phyloP scores from a whole-genome alignment of 768 basidiomycete genomes.

The Calocera viscosa region DNA sequence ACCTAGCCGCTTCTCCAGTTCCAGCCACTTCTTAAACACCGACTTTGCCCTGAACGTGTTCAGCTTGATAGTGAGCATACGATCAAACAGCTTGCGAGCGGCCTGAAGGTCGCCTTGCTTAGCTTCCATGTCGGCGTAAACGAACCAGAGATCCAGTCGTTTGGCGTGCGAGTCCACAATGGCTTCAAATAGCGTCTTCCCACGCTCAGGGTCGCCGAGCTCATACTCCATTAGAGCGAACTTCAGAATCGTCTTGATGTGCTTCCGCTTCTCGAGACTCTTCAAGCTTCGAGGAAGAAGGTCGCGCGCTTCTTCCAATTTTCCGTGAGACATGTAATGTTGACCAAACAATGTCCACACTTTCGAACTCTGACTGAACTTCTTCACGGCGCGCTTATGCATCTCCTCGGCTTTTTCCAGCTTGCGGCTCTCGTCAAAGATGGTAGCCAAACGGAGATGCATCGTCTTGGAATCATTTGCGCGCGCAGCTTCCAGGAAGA shows the following conservation, averaged over 20 bases:
- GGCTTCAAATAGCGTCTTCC: conserved; percentile 91
- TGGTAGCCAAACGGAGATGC: conserved; percentile 69
- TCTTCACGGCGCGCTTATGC: conserved; percentile 77
- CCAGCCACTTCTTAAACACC: conserved; percentile 95
- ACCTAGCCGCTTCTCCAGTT: conserved; percentile 72
- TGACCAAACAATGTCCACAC: conserved; percentile 86
- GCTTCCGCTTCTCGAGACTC: conserved; percentile 85
- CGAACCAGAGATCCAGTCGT: conserved; percentile 86
- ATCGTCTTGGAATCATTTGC: conserved; percentile 89
- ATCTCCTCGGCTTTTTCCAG: conserved; percentile 87
- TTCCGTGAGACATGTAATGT: conserved; percentile 59
- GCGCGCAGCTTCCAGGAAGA: conserved; percentile 80
- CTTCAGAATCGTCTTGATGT: conserved; percentile 87
- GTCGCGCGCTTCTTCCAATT: conserved; percentile 68
- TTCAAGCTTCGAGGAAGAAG: conserved; percentile 79
- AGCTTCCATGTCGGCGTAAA: conserved; percentile 95
- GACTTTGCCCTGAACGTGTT: conserved; percentile 93
- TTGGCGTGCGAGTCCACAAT: conserved; percentile 92
- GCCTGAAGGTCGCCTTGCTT: conserved; percentile 65
- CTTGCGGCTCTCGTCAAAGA: conserved; percentile 76
- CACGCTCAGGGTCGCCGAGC: conserved; percentile 84
- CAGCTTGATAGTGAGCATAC: conserved; percentile 72
- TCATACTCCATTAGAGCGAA: conserved; percentile 95
- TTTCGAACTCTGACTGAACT: conserved; percentile 86
- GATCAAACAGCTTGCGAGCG: conserved; percentile 75